Evolutionary conservation across 495 filamentous ascomycete species (phyloP).

Genomic region (Hyaloscypha bicolor): DNA sequence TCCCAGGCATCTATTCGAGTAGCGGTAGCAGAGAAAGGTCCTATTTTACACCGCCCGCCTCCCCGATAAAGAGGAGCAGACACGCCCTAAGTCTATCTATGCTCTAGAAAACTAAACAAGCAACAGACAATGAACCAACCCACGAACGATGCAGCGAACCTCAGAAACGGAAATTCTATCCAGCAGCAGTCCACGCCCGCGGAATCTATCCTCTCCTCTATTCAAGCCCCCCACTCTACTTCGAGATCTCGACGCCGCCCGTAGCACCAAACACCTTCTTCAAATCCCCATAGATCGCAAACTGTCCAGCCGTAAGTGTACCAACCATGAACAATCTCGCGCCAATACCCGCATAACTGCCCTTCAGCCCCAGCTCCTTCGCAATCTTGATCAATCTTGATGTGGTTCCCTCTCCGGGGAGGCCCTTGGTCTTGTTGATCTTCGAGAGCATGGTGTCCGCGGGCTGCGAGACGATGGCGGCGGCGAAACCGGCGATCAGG

Average conservation of each 20-base stretch:
- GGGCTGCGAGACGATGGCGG: slow-evolving; percentile 93
- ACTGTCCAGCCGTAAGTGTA: slow-evolving; percentile 87
- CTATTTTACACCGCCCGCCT: slow-evolving; percentile 29
- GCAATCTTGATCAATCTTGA: slow-evolving; percentile 93
- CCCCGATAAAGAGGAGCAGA: slow-evolving; percentile 2
- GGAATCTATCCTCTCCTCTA: neutral
- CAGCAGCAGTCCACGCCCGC: neutral
- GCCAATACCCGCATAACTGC: slow-evolving; percentile 89
- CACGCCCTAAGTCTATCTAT: slow-evolving; percentile 31
- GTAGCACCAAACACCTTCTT: slow-evolving; percentile 67
- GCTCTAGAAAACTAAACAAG: slow-evolving; percentile 14
- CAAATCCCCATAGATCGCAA: slow-evolving; percentile 91
- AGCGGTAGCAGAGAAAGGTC: slow-evolving; percentile 22
- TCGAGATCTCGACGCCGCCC: slow-evolving; percentile 78
- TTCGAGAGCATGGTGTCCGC: slow-evolving; percentile 99
- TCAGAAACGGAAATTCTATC: too few species aligned
- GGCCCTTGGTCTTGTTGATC: slow-evolving; percentile 99
- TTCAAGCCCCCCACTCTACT: slow-evolving; percentile 16
- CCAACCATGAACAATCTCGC: slow-evolving; percentile 86
- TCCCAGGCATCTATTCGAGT: slow-evolving; percentile 21
- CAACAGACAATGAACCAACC: neutral
- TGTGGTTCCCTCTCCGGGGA: slow-evolving; percentile 91
- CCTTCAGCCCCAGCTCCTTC: slow-evolving; percentile 88
- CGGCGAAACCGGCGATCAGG: slow-evolving; percentile 97
- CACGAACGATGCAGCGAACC: too few species aligned